These are phyloP conservation scores for Dionaea muscipula DNA, from an alignment of 179 eudicot genomes.

Conservation along the genomic window DNA sequence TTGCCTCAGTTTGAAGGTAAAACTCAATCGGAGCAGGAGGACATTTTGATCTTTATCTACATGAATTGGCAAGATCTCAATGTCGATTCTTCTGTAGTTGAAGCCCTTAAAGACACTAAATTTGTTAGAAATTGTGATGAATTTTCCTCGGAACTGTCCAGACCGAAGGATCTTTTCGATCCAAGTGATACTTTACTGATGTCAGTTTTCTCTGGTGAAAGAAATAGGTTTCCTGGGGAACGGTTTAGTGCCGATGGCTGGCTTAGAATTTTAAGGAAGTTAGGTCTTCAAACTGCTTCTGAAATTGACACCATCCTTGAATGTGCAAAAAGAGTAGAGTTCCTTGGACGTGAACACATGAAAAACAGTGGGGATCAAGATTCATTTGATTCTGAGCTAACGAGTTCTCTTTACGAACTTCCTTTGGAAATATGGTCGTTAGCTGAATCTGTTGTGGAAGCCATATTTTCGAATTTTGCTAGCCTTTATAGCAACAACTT, in stretches of 20 bases:
- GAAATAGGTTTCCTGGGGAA: slow-evolving; percentile 83
- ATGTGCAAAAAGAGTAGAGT: slow-evolving; percentile 87
- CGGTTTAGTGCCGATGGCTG: slow-evolving; percentile 73
- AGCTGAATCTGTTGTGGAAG: slow-evolving; percentile 73
- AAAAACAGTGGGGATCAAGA: slow-evolving; percentile 34
- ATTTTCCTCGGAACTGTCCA: slow-evolving; percentile 46
- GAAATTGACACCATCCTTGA: slow-evolving; percentile 84
- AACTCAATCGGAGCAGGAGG: slow-evolving; percentile 68
- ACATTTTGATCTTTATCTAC: slow-evolving; percentile 64
- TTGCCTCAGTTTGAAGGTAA: slow-evolving; percentile 69
- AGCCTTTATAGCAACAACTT: slow-evolving; percentile 76
- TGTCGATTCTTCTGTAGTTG: slow-evolving; percentile 52
- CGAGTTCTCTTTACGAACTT: slow-evolving; percentile 40
- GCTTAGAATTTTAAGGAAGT: slow-evolving; percentile 70
- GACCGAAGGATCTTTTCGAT: slow-evolving; percentile 77
- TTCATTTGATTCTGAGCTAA: slow-evolving; percentile 44
- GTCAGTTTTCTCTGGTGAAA: slow-evolving; percentile 81
- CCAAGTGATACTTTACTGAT: slow-evolving; percentile 68
- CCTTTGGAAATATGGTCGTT: slow-evolving; percentile 70
- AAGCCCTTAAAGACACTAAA: slow-evolving; percentile 62
- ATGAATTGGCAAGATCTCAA: slow-evolving; percentile 85
- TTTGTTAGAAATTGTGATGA: slow-evolving; percentile 80
- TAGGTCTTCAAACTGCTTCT: slow-evolving; percentile 62
- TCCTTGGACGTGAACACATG: slow-evolving; percentile 56
- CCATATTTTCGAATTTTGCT: slow-evolving; percentile 82